phyloP scores from a whole-genome alignment of 441 rosid species.

The Adansonia grandidieri region DNA sequence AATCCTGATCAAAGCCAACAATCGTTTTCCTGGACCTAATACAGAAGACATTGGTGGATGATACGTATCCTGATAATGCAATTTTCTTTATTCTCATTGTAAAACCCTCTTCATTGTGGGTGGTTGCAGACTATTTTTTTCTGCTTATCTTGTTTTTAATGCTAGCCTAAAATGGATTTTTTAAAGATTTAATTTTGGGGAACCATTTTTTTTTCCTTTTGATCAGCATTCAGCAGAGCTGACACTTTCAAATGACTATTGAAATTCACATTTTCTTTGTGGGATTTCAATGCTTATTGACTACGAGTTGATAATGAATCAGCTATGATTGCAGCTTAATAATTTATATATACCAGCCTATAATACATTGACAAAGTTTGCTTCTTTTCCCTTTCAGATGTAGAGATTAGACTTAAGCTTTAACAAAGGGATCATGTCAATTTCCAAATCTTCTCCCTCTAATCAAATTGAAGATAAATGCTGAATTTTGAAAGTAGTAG shows the following conservation, averaged over 20 bases:
- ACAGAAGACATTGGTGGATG: neutral
- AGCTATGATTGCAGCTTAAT: neutral
- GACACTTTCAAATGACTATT: neutral
- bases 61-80: neutral
- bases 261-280: conserved; percentile 6
- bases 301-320: neutral
- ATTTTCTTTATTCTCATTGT: neutral
- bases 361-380: neutral
- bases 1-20: no score
- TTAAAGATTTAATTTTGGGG: neutral
- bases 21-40: no score
- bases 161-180: neutral
- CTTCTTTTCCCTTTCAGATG: neutral
- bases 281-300: conserved; percentile 16
- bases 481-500: neutral
- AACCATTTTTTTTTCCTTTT: neutral
- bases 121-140: neutral
- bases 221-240: conserved; percentile 2
- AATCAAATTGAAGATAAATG: neutral
- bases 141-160: neutral
- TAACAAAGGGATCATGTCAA: neutral
- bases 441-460: neutral
- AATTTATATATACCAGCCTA: neutral
- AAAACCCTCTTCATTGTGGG: neutral
- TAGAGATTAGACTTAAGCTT: neutral